Conservation (phyloP, 2,329 filamentous ascomycete genomes). For the Coleophoma cylindrospora region DNA sequence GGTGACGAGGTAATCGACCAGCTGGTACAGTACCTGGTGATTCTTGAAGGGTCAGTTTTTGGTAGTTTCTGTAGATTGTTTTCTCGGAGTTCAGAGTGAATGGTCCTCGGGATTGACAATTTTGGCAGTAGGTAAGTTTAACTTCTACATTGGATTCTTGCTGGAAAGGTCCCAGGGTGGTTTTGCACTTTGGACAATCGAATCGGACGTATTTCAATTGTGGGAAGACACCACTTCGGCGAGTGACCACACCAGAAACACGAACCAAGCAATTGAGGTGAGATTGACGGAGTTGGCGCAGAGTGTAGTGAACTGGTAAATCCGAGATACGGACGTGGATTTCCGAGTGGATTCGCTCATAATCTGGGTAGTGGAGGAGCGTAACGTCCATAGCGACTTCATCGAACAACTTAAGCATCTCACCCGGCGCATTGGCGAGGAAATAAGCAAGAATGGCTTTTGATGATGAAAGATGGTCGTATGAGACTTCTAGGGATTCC, state of each 20-base stretch:
- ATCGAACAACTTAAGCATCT: constrained; percentile 94
- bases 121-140: constrained; percentile 93
- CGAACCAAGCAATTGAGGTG: constrained; percentile 95
- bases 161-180: constrained; percentile 91
- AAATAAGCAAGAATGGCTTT: constrained; percentile 96
- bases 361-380: constrained; percentile 93
- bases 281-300: constrained; percentile 89
- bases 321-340: constrained; percentile 97
- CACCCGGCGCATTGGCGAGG: constrained; percentile 89
- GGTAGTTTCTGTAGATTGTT: constrained; percentile 97
- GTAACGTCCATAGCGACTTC: constrained; percentile 96
- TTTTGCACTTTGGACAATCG: constrained; percentile 88
- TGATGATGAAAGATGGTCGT: constrained; percentile 81
- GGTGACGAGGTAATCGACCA: constrained; percentile 84
- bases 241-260: constrained; percentile 91
- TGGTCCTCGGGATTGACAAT: constrained; percentile 89
- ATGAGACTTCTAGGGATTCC: constrained; percentile 93
- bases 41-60: constrained; percentile 95
- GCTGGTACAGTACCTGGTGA: constrained; percentile 95
- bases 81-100: constrained; percentile 96
- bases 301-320: constrained; percentile 88
- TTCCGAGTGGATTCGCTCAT: constrained; percentile 94
- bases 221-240: constrained; percentile 91
- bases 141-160: constrained; percentile 96
- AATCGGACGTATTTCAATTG: constrained; percentile 99